phyloP scores from a whole-genome alignment of 2,329 filamentous ascomycete genomes.

The Aspergillus fischeri region DNA sequence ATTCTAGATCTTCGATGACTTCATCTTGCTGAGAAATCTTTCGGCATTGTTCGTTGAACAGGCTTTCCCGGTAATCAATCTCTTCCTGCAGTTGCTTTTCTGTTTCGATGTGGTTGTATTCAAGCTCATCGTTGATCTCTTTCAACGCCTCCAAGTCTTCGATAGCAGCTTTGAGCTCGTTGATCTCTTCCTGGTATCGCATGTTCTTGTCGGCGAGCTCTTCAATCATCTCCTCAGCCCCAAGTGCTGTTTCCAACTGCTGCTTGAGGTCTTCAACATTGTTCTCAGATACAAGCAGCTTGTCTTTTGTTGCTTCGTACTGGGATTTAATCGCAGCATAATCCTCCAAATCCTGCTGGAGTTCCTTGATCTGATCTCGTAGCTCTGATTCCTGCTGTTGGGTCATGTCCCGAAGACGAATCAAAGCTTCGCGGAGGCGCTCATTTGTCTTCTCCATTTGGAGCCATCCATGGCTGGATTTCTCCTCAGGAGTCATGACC shows the following conservation, averaged over 20 bases:
- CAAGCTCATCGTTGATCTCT: constrained; percentile 91
- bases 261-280: constrained; percentile 81
- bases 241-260: constrained; percentile 83
- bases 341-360: constrained; percentile 71
- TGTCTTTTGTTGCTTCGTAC: constrained; percentile 66
- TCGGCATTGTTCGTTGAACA: constrained; percentile 77
- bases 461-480: constrained; percentile 79
- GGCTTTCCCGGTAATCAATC: constrained; percentile 77
- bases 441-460: constrained; percentile 91
- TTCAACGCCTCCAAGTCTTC: constrained; percentile 85
- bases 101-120: constrained; percentile 86
- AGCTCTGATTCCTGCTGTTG: constrained; percentile 80
- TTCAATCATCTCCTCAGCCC: constrained; percentile 91
- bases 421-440: constrained; percentile 75
- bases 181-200: constrained; percentile 74
- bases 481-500: constrained; percentile 84
- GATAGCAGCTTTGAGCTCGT: constrained; percentile 74
- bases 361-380: constrained; percentile 65
- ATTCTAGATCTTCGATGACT: constrained; percentile 79
- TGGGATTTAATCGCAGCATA: constrained; percentile 64
- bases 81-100: constrained; percentile 94
- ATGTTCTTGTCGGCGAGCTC: constrained; percentile 85
- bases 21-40: constrained; percentile 73
- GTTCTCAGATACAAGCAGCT: constrained; percentile 66
- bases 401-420: constrained; percentile 80